Conservation (phyloP, 176 grass and related monocot species). For the Canna indica region DNA sequence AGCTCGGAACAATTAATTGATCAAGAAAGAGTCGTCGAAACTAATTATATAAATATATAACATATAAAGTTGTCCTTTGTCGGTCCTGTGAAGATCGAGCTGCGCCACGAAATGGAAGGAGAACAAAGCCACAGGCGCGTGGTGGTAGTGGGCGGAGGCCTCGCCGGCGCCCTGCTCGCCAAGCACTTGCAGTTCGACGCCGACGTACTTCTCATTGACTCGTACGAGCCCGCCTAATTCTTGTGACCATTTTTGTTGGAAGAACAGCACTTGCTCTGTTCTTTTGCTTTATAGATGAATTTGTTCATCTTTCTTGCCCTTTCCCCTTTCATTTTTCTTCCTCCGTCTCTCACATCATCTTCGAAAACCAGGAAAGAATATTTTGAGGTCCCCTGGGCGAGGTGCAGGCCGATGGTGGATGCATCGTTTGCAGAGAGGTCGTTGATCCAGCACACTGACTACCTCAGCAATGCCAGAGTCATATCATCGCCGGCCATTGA, state of each 20-base stretch:
- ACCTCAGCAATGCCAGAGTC: neutral
- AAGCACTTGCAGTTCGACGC: constrained; percentile 1
- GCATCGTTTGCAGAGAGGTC: constrained; percentile 5
- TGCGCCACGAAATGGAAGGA: neutral
- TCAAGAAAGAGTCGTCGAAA: too few species aligned
- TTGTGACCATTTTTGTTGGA: too few species aligned
- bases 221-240: too few species aligned
- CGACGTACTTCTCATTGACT: constrained; percentile 3
- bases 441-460: constrained; percentile 14
- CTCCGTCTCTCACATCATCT: too few species aligned
- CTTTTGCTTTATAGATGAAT: neutral
- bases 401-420: constrained; percentile 9
- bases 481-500: neutral
- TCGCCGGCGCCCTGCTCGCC: constrained; percentile 1
- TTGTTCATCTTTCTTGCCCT: too few species aligned
- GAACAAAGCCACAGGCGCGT: neutral
- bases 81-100: too few species aligned
- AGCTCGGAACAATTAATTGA: too few species aligned
- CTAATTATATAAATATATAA: too few species aligned
- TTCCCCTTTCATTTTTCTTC: too few species aligned
- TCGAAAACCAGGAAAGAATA: constrained; percentile 14
- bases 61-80: too few species aligned
- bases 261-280: too few species aligned
- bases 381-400: constrained; percentile 10
- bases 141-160: neutral